Base-by-base conservation (phyloP, 1,139 yeast genomes). In the Yamadazyma blattariae region DNA sequence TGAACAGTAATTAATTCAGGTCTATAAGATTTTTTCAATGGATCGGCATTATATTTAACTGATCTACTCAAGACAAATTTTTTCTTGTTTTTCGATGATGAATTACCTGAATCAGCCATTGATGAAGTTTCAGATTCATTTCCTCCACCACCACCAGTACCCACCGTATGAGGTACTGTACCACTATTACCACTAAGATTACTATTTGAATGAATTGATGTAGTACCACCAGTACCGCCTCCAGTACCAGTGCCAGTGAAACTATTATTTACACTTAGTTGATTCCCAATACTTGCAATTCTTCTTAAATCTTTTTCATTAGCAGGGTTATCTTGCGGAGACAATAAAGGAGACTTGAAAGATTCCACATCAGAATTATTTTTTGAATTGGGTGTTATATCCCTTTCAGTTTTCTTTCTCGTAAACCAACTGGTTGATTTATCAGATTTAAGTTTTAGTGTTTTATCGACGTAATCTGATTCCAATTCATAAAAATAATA, bases 1-100 rank as follows among this genome's bases (percentile, higher is more conserved):
- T 92, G 97, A 3, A 92, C 89, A 3, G 82, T 79, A 26, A 90
- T 67, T 10, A 80, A 60, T 50, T 94, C 98, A 0, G 86, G 84
- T 38, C 90, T 76, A 54, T 79, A 79, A 0, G 96, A 88, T 41
- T 79, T 74, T 4, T 68, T 67, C 25, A 71, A 64, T 0, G 94
- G 86, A 54, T 92, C 98, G 17, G 88, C 77, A 56, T 92, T 88
- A 48, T 79, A 78, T 36, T 74, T 70, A 27, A 92, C 71, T 1
- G 82, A 70, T 42, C 80, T 68, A 52, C 85, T 77, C 34, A 83
- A 60, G 13, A 75, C 63, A 30, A 59, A 59, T 33, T 56, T 57
- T 37, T 54, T 51, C 34, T 50, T 56, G 17, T 41, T 41, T 36
- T 48, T 57, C 3, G 52, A 40, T 25, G 51, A 54, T 9, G 48